phyloP scores from a whole-genome alignment of 768 basidiomycete species.

The Boletus sp. region DNA sequence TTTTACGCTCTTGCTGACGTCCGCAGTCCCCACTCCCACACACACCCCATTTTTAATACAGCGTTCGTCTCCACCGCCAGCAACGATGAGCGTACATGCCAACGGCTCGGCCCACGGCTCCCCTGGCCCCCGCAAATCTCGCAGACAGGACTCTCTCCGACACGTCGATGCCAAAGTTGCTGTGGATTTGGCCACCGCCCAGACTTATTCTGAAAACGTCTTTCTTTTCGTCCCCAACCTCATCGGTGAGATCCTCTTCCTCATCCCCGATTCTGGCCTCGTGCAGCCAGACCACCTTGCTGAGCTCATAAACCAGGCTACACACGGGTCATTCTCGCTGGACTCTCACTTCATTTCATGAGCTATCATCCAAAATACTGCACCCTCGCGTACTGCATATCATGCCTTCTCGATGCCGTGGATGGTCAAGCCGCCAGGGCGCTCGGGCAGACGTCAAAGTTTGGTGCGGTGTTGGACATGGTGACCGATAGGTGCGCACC shows the following conservation, averaged over 20 bases:
- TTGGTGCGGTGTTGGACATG: constrained; percentile 98
- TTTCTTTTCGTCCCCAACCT: constrained; percentile 97
- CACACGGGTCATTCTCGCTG: constrained; percentile 85
- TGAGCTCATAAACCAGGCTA: constrained; percentile 57
- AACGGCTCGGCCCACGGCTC: constrained; percentile 33
- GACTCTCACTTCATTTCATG: constrained; percentile 87
- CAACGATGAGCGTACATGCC: constrained; percentile 23
- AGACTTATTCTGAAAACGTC: constrained; percentile 90
- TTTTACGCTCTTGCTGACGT: background rate
- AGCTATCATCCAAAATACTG: constrained; percentile 91
- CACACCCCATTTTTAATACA: background rate
- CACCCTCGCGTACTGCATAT: constrained; percentile 84
- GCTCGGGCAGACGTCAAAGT: constrained; percentile 89
- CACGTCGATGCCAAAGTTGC: constrained; percentile 82
- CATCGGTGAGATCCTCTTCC: constrained; percentile 59
- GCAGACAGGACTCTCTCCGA: constrained; percentile 56
- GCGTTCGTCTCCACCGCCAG: background rate
- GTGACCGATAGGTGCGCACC: constrained; percentile 87
- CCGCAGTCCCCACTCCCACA: background rate
- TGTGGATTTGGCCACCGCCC: constrained; percentile 82
- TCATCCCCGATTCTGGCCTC: background rate
- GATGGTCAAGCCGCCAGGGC: constrained; percentile 91
- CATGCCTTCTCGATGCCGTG: constrained; percentile 91
- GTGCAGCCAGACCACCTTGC: background rate
- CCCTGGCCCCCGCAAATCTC: constrained; percentile 24